Base-by-base conservation (phyloP, 805 yeast genomes). In the Priceomyces fermenticarens region DNA sequence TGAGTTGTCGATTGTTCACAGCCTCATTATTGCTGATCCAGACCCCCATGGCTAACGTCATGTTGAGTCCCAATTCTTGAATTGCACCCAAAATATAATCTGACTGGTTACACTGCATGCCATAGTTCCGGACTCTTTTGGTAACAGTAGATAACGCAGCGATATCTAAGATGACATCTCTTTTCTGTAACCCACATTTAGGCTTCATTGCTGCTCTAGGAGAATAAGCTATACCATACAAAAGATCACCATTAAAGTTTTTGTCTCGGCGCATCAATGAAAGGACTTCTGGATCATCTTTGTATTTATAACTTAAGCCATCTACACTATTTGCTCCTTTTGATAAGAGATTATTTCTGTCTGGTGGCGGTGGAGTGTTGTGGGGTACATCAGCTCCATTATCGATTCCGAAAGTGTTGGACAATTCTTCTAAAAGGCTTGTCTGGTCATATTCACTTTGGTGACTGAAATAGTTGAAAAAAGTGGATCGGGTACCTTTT, bases 51-150 rank as follows among this genome's bases (percentile, higher is more conserved):
- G 85, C 58, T 15, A 85, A 49, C 0, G 81, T 75, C 69, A 83
- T 67, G 44, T 81, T 73, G 31, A 83, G 55, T 12, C 73, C 62
- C 38, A 80, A 57, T 3, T 67, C 68, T 30, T 62, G 54, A 9
- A 85, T 75, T 0, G 87, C 75, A 9, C 75, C 73, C 34, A 84
- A 57, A 10, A 81, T 73, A 28, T 60, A 55, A 10, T 68, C 73
- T 0, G 75, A 72, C 53, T 82, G 88, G 28, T 70, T 55, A 47
- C 89, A 83, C 46, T 79, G 84, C 39, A 80, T 73, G 0, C 86
- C 84, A 47, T 77, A 80, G 1, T 78, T 70, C 47, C 83, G 65
- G 8, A 85, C 56, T 44, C 79, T 73, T 0, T 72, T 69, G 0
- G 90, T 83, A 0, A 83, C 69, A 23, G 70, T 77, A 0, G 88